Base-by-base conservation (phyloP, 331 rosid species). In the Spiraea crenata region DNA sequence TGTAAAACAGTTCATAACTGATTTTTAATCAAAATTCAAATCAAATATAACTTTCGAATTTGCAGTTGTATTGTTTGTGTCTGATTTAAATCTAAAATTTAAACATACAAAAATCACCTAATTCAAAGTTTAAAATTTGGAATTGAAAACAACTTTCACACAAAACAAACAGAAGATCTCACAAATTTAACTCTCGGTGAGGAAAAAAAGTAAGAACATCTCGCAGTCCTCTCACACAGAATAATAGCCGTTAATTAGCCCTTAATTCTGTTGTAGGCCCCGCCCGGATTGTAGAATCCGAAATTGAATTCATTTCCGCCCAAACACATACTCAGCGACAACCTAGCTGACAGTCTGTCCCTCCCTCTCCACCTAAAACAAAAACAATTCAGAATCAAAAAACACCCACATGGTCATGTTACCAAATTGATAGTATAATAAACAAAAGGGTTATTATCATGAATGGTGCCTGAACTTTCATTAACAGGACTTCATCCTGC, bases 371-470 rank as follows among this genome's bases (percentile, higher is more conserved):
- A 49, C 54, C 54, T 49, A 49, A 49, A n/a, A n/a, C n/a, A n/a
- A n/a, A 49, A 52, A 52, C 11, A 31, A 37, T 39, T 7, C 11
- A 1, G 13, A 37, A 46, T 54, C 16, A 49, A 65, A 38, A 2
- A 1, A 10, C 50, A 19, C 17, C 73, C 89, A 80, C 89, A 78
- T 87, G 83, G 65, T 55, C 56, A 58, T 52, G 77, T 71, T 57
- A 68, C 59, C 71, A 39, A 60, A 5, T 10, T 51, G 59, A 63
- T 31, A n/a, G 56, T 50, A 50, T n/a, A n/a, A n/a, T n/a, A n/a
- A n/a, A n/a, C n/a, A n/a, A n/a, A n/a, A n/a, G n/a, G n/a, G n/a
- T n/a, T n/a, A n/a, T n/a, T n/a, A n/a, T n/a, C n/a, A n/a, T n/a
- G n/a, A n/a, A n/a, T n/a, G n/a, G n/a, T n/a, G n/a, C n/a, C n/a